Evolutionary conservation across 176 grass and related monocot genomes (phyloP).

Genomic region (Oryza rufipogon): DNA sequence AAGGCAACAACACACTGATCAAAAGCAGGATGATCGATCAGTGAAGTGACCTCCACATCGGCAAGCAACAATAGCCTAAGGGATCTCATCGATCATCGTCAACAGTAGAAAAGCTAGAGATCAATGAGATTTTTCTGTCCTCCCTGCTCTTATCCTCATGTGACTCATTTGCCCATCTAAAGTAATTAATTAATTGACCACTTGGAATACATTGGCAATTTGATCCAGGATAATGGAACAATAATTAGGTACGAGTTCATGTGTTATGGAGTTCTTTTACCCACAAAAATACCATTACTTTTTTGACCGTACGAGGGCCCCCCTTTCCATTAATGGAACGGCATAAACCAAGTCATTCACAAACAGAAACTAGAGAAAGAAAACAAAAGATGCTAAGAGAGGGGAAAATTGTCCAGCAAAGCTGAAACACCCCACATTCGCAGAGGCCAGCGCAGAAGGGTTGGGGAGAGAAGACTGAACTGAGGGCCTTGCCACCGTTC

Average conservation of each 20-base stretch:
- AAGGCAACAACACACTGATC: background rate
- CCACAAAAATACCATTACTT: background rate
- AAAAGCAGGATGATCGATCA: background rate
- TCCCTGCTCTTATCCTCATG: constrained; percentile 18
- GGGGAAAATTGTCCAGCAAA: too few species aligned
- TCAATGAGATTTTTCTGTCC: background rate
- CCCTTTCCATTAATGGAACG: too few species aligned
- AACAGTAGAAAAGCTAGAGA: constrained; percentile 16
- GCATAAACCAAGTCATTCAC: too few species aligned
- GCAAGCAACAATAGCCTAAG: constrained; percentile 9
- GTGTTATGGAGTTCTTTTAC: background rate
- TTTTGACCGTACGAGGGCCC: too few species aligned
- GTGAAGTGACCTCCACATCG: constrained; percentile 46
- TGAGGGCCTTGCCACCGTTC: too few species aligned
- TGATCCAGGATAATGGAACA: background rate
- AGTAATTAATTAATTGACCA: background rate
- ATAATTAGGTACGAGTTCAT: constrained; percentile 10
- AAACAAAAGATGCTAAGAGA: too few species aligned
- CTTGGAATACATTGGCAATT: background rate
- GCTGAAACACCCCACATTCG: too few species aligned
- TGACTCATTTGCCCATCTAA: background rate
- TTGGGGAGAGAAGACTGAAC: too few species aligned
- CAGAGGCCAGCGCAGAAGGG: too few species aligned
- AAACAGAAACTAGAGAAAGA: too few species aligned
- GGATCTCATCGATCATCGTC: background rate